A percentile compares a stretch with the other conserved stretches of the same genome.
phyloP scores from a whole-genome alignment of 116 monocot species.

The Posidonia oceanica region DNA sequence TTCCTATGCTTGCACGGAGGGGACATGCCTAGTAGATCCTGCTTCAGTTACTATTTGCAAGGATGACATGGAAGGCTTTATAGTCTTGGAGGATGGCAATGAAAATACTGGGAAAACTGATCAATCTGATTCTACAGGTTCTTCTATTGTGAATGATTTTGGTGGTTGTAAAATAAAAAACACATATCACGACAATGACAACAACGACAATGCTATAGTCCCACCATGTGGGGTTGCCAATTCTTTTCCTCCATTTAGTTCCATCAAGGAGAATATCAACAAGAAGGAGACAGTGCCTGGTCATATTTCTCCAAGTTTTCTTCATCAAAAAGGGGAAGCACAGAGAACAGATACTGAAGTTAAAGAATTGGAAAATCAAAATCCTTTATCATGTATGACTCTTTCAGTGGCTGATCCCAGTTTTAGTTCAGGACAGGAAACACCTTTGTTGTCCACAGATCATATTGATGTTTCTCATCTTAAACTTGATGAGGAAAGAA shows the following conservation, averaged over 20 bases:
- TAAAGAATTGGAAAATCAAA: background rate
- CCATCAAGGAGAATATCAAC: background rate
- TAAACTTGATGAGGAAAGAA: background rate
- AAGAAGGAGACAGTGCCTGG: background rate
- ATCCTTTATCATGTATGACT: background rate
- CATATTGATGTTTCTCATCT: background rate
- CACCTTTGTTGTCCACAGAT: background rate
- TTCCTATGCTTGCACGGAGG: constrained; percentile 27
- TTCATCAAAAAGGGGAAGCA: background rate
- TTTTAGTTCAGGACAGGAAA: background rate
- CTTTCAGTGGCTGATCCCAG: background rate
- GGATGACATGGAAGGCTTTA: constrained; percentile 57
- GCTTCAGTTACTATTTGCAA: constrained; percentile 53
- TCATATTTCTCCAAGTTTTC: background rate
- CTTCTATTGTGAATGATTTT: background rate
- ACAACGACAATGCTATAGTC: background rate
- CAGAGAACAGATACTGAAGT: background rate
- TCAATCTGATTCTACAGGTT: background rate
- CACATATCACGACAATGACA: background rate
- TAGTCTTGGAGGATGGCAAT: constrained; percentile 11
- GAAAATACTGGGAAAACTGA: background rate
- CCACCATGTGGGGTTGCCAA: background rate
- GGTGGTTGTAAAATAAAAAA: background rate
- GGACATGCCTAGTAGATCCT: constrained; percentile 55
- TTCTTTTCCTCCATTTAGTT: background rate